Conservation (phyloP, 2,329 filamentous ascomycete species). For the Hypoxylon sp. region DNA sequence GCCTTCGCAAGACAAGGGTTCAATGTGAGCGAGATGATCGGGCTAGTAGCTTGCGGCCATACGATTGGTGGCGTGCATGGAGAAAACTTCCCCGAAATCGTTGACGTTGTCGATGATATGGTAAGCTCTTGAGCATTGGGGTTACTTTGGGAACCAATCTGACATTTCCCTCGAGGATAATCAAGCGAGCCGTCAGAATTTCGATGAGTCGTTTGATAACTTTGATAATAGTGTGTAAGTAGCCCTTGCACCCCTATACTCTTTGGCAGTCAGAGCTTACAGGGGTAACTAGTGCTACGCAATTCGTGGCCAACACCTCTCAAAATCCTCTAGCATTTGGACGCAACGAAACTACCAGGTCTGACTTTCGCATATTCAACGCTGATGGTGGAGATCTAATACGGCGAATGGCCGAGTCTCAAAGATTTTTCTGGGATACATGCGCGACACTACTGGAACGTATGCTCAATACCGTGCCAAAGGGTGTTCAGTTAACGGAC, state of each 20-base stretch:
- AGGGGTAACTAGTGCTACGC: constrained; percentile 46
- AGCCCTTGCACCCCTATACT: too few relatives aligned
- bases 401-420: constrained; percentile 48
- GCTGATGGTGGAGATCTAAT: constrained; percentile 57
- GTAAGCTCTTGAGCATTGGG: too few relatives aligned
- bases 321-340: constrained; percentile 53
- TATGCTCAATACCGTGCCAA: constrained; percentile 51
- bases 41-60: constrained; percentile 50
- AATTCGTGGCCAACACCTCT: constrained; percentile 51
- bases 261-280: too few relatives aligned
- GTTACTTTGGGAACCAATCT: too few relatives aligned
- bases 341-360: constrained; percentile 50
- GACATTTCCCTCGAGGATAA: too few relatives aligned
- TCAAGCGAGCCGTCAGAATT: constrained; percentile 5
- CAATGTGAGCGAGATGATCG: constrained; percentile 46
- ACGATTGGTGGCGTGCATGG: constrained; percentile 55
- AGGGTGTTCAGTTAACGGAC: constrained; percentile 42
- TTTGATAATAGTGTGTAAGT: constrained; percentile 10
- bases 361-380: constrained; percentile 55
- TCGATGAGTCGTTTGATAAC: constrained; percentile 4
- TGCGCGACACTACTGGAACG: constrained; percentile 45
- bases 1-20: constrained; percentile 47
- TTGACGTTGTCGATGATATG: constrained; percentile 20
- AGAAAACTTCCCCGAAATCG: constrained; percentile 52
- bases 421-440: constrained; percentile 48